phyloP scores from a whole-genome alignment of 75 land plant genomes.

The Cupressus sempervirens region DNA sequence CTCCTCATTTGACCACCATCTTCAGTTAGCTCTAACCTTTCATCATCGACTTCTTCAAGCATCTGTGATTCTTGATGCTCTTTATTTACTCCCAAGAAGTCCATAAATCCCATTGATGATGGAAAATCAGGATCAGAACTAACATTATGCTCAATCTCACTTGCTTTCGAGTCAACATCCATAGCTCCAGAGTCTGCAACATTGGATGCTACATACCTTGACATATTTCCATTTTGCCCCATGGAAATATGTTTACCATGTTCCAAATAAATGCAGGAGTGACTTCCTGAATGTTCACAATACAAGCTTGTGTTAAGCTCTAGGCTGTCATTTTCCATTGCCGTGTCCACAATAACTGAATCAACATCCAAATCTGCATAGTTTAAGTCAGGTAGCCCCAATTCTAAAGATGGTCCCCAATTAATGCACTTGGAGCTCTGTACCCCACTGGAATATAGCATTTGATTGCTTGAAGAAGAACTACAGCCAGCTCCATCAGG shows the following conservation, averaged over 20 bases:
- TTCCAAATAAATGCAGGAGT: background rate
- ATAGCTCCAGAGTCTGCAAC: background rate
- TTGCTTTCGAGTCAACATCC: background rate
- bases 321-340: conserved; percentile 1
- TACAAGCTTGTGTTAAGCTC: background rate
- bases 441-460: no score
- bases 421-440: background rate
- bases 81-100: conserved; percentile 10
- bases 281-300: background rate
- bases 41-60: background rate
- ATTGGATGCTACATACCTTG: background rate
- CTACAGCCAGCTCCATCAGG: background rate
- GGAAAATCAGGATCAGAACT: background rate
- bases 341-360: background rate
- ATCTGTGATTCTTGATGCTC: background rate
- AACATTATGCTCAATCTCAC: background rate
- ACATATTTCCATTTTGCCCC: background rate
- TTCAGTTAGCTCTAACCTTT: background rate
- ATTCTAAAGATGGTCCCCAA: background rate
- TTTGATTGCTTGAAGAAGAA: background rate
- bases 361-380: background rate
- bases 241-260: background rate
- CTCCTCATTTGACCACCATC: background rate
- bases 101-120: conserved; percentile 1
- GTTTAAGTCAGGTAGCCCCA: conserved; percentile 10